Conservation (phyloP, 1,284 basidiomycete species). For the Ustilago xerochloae region DNA sequence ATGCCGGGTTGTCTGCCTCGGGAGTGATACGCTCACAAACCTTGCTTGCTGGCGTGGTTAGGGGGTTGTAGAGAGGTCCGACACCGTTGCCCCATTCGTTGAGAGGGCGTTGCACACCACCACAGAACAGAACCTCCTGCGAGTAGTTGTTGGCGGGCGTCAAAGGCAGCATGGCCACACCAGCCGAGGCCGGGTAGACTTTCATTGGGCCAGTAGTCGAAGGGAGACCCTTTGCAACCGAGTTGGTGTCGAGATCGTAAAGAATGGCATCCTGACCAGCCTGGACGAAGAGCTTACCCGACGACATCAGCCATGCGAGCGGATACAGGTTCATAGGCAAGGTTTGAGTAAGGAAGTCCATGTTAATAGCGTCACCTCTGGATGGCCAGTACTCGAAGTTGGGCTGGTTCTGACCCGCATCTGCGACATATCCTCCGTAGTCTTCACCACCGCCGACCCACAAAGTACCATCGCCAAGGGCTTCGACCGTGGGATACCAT, state of each 20-base stretch:
- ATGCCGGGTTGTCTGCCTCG: conserved; percentile 37
- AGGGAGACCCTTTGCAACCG: conserved; percentile 28
- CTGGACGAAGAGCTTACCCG: conserved; percentile 57
- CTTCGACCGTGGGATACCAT: conserved; percentile 49
- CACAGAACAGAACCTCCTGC: conserved; percentile 86
- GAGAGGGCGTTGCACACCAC: conserved; percentile 75
- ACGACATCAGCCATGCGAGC: conserved; percentile 56
- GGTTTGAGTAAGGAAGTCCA: conserved; percentile 41
- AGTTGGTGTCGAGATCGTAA: conserved; percentile 29
- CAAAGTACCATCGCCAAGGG: conserved; percentile 42
- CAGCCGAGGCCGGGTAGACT: conserved; percentile 90
- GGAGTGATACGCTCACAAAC: conserved; percentile 59
- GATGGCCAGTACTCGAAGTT: conserved; percentile 49
- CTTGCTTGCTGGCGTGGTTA: conserved; percentile 36
- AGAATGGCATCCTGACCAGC: conserved; percentile 48
- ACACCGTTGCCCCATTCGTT: conserved; percentile 56
- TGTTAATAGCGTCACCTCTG: conserved; percentile 31
- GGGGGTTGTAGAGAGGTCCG: conserved; percentile 49
- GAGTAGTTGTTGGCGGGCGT: conserved; percentile 88
- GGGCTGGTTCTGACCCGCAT: conserved; percentile 37
- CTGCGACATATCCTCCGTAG: conserved; percentile 42
- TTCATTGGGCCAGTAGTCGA: conserved; percentile 39
- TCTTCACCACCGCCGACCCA: conserved; percentile 38
- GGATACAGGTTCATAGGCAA: conserved; percentile 59
- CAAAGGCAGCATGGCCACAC: conserved; percentile 86